Evolutionary conservation across 2,329 filamentous ascomycete species (phyloP), one percentile per base, ranked within the genome.

Genomic region (Aspergillus arachidicola): DNA sequence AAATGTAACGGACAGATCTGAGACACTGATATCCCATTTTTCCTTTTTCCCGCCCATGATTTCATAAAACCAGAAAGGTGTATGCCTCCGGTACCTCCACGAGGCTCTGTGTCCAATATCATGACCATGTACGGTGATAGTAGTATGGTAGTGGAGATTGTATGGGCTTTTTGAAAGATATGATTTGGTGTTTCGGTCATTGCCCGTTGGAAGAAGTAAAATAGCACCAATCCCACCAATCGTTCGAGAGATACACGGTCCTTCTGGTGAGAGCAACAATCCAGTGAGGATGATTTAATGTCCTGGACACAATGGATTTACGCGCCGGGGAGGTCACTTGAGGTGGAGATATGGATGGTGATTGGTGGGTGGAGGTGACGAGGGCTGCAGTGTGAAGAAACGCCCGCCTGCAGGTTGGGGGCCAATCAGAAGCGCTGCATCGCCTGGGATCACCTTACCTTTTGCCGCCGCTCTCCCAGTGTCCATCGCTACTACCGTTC

Each of bases 321-420:
- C 66, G 68, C 68, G 68, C 68, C 63, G 43, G 58, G 63, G 57
- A 63, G 63, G 60, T 66, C 66, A 66, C 62, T 62, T 64, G 64
- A 69, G 60, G 58, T 41, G 28, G 58, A 63, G 60, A 4, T 53
- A 2, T 4, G 56, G 19, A 6, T 41, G 26, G 30, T 66, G 62
- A 71, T 71, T 71, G 69, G 70, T 12, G 28, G 23, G 11, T 14
- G 23, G 32, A 59, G 53, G 69, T 71, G 70, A 72, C 66, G 65
- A 65, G 63, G 53, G 59, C 59, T 71, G 69, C 69, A 72, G 66
- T 38, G 60, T 69, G 70, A 71, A 71, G 67, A 71, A 71, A 67
- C 62, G 59, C 57, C 51, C 59, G 54, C 61, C 61, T 66, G 65
- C 66, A 68, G 41, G 51, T 30, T 38, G 16, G 16, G 23, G 41